Percentiles rank a stretch among this genome's conserved stretches.
phyloP scores from a whole-genome alignment of 1,139 yeast genomes.

The Blastobotrys indianensis region DNA sequence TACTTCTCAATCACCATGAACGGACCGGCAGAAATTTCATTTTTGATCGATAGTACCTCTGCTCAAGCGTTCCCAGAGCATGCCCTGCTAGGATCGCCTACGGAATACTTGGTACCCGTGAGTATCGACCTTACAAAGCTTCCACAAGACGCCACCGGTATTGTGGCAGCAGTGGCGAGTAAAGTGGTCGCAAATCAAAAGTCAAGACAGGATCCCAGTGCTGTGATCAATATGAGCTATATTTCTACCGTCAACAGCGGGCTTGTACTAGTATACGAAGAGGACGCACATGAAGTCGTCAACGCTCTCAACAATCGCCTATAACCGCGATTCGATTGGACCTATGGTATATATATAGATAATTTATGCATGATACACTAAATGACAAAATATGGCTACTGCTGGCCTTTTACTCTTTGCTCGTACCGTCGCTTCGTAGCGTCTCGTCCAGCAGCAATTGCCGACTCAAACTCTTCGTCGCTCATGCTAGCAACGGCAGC shows the following conservation, averaged over 20 bases:
- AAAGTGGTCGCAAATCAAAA: slow-evolving; percentile 32
- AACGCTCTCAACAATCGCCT: slow-evolving; percentile 13
- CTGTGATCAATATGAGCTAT: slow-evolving; percentile 41
- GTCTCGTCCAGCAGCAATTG: slow-evolving; percentile 33
- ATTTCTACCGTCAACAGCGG: slow-evolving; percentile 60
- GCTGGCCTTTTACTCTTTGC: slow-evolving; percentile 1
- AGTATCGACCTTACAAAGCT: slow-evolving; percentile 49
- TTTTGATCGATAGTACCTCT: slow-evolving; percentile 43
- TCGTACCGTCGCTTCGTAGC: slow-evolving; percentile 8
- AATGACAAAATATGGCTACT: background rate
- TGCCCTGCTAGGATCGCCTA: slow-evolving; percentile 50
- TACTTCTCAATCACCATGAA: slow-evolving; percentile 56
- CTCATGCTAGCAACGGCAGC: slow-evolving; percentile 34
- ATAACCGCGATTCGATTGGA: background rate
- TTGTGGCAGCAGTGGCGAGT: slow-evolving; percentile 62
- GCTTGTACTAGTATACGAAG: slow-evolving; percentile 54
- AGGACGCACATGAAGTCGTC: slow-evolving; percentile 34
- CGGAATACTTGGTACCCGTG: slow-evolving; percentile 53
- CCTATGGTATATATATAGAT: background rate
- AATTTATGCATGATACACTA: background rate
- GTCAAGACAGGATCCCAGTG: slow-evolving; percentile 13
- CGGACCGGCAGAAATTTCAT: slow-evolving; percentile 47
- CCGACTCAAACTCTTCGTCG: slow-evolving; percentile 44
- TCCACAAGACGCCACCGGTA: slow-evolving; percentile 60
- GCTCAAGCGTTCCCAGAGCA: slow-evolving; percentile 30